These are phyloP conservation scores for Anthostomella pinea DNA, from an alignment of 2,329 filamentous ascomycete genomes.

Conservation along the genomic window DNA sequence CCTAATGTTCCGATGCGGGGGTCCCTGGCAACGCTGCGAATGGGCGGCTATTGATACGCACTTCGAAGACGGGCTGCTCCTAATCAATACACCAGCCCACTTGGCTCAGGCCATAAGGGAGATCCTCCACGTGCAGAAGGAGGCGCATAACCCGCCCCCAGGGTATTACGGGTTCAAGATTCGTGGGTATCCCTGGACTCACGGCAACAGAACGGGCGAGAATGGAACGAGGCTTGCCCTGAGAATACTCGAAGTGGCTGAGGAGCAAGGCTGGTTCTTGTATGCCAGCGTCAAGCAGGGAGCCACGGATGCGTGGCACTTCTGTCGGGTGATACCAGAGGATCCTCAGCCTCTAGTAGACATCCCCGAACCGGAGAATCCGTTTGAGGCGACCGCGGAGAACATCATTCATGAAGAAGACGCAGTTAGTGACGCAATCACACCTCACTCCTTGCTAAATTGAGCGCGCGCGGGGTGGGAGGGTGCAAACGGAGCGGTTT, in stretches of 20 bases:
- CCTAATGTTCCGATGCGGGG: neutral
- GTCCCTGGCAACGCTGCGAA: neutral
- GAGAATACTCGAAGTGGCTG: neutral
- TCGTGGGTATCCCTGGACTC: neutral
- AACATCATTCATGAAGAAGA: neutral
- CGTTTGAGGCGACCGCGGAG: neutral
- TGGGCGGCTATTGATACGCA: conserved; percentile 5
- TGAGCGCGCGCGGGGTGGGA: too few relatives aligned
- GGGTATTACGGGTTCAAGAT: conserved; percentile 3
- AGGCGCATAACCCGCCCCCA: too few relatives aligned
- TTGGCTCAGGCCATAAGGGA: neutral
- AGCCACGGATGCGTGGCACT: conserved; percentile 1
- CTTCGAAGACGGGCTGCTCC: conserved; percentile 1
- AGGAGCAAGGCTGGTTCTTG: conserved; percentile 1
- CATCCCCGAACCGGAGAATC: neutral
- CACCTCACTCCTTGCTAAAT: neutral
- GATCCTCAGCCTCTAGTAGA: neutral
- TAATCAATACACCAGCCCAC: neutral
- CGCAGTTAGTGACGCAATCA: neutral
- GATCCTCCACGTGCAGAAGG: too few relatives aligned
- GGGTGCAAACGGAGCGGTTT: too few relatives aligned
- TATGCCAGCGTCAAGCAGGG: conserved; percentile 1
- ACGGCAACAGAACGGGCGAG: conserved; percentile 1
- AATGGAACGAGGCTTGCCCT: neutral
- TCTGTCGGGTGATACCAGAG: neutral